phyloP scores from a whole-genome alignment of 2,329 filamentous ascomycete species.

The Talaromyces verruculosus region DNA sequence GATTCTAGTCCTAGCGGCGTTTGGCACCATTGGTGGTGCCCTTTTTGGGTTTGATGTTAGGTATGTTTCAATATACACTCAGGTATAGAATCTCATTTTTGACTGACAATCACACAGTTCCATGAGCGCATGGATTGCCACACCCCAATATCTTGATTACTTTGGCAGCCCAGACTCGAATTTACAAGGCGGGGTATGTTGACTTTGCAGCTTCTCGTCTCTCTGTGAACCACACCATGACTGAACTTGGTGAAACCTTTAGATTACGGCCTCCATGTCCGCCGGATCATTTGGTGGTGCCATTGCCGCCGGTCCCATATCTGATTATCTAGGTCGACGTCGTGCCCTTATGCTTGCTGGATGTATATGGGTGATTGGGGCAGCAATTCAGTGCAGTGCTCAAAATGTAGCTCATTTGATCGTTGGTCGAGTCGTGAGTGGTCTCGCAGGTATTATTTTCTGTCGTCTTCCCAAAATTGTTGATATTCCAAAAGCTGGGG shows the following conservation, averaged over 20 bases:
- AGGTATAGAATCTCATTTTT: not conserved
- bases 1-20: conserved; percentile 50
- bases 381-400: conserved; percentile 34
- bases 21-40: conserved; percentile 57
- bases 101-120: conserved; percentile 29
- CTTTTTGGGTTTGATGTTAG: conserved; percentile 61
- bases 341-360: conserved; percentile 42
- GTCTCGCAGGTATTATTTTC: conserved; percentile 30
- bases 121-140: conserved; percentile 50
- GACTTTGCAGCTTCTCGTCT: not conserved
- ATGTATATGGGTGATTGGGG: conserved; percentile 37
- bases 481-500: not conserved
- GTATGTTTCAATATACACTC: conserved; percentile 36
- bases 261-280: conserved; percentile 69
- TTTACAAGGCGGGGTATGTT: conserved; percentile 38
- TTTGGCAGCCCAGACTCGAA: conserved; percentile 50
- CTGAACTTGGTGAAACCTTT: conserved; percentile 38
- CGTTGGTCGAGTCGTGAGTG: conserved; percentile 51
- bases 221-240: not conserved
- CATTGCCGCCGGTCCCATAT: conserved; percentile 38
- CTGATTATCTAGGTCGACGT: conserved; percentile 41
- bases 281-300: conserved; percentile 69
- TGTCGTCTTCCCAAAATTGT: not conserved
- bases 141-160: conserved; percentile 55
- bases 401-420: conserved; percentile 42